A percentile compares a stretch with the other conserved stretches of the same genome.
Evolutionary conservation across 495 filamentous ascomycete genomes (phyloP).

Genomic region (Aspergillus steynii): DNA sequence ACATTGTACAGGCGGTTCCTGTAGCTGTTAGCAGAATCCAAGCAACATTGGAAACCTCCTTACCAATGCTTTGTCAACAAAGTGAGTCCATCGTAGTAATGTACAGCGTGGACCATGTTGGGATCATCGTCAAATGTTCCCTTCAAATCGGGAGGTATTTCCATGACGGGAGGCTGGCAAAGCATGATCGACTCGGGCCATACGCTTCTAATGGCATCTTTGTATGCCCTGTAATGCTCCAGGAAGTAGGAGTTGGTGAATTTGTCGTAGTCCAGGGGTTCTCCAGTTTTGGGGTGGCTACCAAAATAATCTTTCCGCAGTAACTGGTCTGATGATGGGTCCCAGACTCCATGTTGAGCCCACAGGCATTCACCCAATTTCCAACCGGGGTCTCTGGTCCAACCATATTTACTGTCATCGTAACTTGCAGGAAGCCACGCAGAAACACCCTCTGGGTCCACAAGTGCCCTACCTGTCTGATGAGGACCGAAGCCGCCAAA

Average conservation of each 20-base stretch:
- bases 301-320: constrained; percentile 87
- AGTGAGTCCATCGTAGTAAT: constrained; percentile 96
- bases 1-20: constrained; percentile 94
- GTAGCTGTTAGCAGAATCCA: constrained; percentile 11
- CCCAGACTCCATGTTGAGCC: constrained; percentile 97
- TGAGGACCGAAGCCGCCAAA: constrained; percentile 92
- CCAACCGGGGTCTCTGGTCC: constrained; percentile 85
- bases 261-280: constrained; percentile 71
- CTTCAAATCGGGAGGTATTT: constrained; percentile 86
- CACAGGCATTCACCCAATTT: constrained; percentile 90
- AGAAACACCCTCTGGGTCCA: constrained; percentile 83
- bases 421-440: constrained; percentile 81
- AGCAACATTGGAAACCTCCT: constrained; percentile 9
- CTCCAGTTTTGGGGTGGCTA: constrained; percentile 67
- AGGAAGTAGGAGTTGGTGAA: constrained; percentile 92
- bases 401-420: constrained; percentile 86
- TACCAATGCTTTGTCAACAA: constrained; percentile 97
- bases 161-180: constrained; percentile 87
- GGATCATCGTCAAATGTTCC: constrained; percentile 86
- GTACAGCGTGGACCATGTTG: constrained; percentile 87
- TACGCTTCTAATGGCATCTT: constrained; percentile 67
- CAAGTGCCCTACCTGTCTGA: constrained; percentile 76
- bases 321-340: constrained; percentile 73
- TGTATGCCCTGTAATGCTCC: constrained; percentile 76
- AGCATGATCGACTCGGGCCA: constrained; percentile 85